Evolutionary conservation across 179 eudicot genomes (phyloP).

Genomic region (Camellia oleifera): DNA sequence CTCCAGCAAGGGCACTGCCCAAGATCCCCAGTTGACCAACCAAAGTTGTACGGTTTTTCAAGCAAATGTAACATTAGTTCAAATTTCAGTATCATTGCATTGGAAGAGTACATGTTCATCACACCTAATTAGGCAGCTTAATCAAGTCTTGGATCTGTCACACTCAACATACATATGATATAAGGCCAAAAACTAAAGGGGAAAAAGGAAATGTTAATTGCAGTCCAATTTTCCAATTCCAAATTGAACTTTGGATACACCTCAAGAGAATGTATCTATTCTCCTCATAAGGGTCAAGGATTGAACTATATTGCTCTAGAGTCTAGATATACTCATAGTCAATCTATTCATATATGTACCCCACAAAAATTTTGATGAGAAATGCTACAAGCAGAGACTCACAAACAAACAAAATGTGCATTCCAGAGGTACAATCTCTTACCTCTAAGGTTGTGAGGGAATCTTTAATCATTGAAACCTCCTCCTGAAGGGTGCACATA

Average conservation of each 20-base stretch:
- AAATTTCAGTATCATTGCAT: neutral
- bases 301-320: neutral
- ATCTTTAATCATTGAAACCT: slow-evolving; percentile 45
- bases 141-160: neutral
- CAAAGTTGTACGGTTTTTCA: no score
- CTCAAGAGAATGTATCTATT: neutral
- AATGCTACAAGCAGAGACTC: neutral
- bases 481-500: slow-evolving; percentile 67
- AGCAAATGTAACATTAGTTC: no score
- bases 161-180: neutral
- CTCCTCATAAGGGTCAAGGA: neutral
- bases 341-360: neutral
- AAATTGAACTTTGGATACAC: neutral
- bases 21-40: no score
- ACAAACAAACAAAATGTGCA: neutral
- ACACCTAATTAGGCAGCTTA: neutral
- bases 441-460: slow-evolving; percentile 67
- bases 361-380: neutral
- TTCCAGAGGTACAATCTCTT: slow-evolving; percentile 14
- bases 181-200: neutral
- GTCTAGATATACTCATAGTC: neutral
- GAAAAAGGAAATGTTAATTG: neutral
- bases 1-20: no score
- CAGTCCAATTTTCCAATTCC: neutral
- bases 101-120: neutral